Conservation (phyloP, 768 basidiomycete genomes). For the Lyophyllum shimeji region DNA sequence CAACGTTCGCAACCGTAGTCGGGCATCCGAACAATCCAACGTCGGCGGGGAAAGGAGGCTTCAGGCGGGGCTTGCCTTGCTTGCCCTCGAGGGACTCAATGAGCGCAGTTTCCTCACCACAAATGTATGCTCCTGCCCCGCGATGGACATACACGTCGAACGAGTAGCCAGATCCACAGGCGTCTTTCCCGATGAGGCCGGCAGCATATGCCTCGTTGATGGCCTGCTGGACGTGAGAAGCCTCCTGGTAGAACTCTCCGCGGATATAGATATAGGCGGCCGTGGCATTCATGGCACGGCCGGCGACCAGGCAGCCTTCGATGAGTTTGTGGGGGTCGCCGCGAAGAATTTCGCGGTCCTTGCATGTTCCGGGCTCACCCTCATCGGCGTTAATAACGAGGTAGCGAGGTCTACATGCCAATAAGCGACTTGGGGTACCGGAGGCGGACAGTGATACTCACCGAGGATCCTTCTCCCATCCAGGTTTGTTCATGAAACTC, state of each 20-base stretch:
- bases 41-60: constrained; percentile 98
- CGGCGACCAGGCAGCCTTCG: constrained; percentile 96
- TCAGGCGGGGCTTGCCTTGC: constrained; percentile 95
- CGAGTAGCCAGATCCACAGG: constrained; percentile 89
- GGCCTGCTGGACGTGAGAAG: constrained; percentile 90
- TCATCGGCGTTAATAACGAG: constrained; percentile 98
- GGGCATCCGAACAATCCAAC: constrained; percentile 98
- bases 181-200: constrained; percentile 85
- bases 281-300: constrained; percentile 94
- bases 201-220: constrained; percentile 93
- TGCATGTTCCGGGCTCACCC: constrained; percentile 98
- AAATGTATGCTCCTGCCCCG: constrained; percentile 97
- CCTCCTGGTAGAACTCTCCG: constrained; percentile 97
- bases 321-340: constrained; percentile 98
- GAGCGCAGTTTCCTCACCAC: constrained; percentile 96
- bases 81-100: constrained; percentile 98
- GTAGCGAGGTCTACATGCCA: constrained; percentile 73
- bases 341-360: constrained; percentile 96
- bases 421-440: neutral
- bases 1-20: constrained; percentile 96
- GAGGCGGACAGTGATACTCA: constrained; percentile 26
- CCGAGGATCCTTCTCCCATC: constrained; percentile 93
- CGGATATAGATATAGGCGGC: constrained; percentile 99
- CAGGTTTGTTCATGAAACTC: constrained; percentile 99
- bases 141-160: constrained; percentile 99